These are phyloP conservation scores for Stipa capillata DNA, from an alignment of 176 grass and related monocot genomes.

Conservation along the genomic window DNA sequence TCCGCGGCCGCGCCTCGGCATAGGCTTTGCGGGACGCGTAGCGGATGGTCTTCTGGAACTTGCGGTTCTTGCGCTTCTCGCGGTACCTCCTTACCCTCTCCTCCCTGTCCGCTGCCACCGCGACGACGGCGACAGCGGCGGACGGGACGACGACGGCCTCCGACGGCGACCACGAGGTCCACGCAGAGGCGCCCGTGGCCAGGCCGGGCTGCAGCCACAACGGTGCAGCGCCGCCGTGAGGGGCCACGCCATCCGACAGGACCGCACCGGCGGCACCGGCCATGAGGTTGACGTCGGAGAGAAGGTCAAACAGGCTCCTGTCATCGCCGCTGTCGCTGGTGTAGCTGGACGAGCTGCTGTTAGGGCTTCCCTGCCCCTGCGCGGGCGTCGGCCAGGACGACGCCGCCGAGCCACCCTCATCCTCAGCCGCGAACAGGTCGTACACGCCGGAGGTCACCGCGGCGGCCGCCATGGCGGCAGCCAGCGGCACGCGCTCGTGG, in stretches of 20 bases:
- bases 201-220: conserved; percentile 14
- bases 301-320: conserved; percentile 27
- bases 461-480: conserved; percentile 6
- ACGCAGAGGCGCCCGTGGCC: background rate
- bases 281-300: conserved; percentile 31
- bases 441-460: conserved; percentile 35
- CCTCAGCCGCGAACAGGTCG: conserved; percentile 34
- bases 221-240: background rate
- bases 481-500: conserved; percentile 40
- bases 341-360: conserved; percentile 29
- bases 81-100: conserved; percentile 63
- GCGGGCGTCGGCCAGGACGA: conserved; percentile 7
- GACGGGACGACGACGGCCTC: background rate
- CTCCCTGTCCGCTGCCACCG: conserved; percentile 20
- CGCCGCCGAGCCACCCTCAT: background rate
- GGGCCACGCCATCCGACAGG: conserved; percentile 13
- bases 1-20: conserved; percentile 54
- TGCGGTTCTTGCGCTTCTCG: conserved; percentile 69
- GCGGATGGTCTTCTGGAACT: conserved; percentile 74
- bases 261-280: background rate
- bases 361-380: conserved; percentile 13
- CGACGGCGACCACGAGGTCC: background rate
- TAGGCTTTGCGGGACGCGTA: conserved; percentile 72
- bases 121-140: no score
- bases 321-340: conserved; percentile 2